Evolutionary conservation across 2,329 filamentous ascomycete genomes (phyloP).

Genomic region (Phialophora verrucosa): DNA sequence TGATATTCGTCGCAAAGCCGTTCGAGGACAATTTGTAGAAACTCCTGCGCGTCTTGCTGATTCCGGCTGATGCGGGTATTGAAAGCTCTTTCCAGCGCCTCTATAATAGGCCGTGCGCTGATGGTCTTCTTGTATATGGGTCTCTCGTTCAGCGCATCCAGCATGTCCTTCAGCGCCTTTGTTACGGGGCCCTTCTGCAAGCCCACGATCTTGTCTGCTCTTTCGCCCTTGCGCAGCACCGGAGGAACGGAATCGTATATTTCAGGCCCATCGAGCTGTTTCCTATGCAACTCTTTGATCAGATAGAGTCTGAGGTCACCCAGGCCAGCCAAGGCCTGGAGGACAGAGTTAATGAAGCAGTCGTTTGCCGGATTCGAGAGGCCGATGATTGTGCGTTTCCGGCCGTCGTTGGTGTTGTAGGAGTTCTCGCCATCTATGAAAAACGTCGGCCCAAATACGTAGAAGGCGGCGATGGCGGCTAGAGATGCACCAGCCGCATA

Average conservation of each 20-base stretch:
- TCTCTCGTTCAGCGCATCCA: conserved; percentile 90
- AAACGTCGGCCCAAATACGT: conserved; percentile 97
- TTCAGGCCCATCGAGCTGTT: conserved; percentile 76
- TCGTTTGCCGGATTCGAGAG: conserved; percentile 91
- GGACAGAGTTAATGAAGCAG: conserved; percentile 94
- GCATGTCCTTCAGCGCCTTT: conserved; percentile 84
- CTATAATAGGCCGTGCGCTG: conserved; percentile 81
- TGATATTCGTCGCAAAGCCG: conserved; percentile 93
- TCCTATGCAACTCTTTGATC: conserved; percentile 86
- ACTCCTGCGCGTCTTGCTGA: conserved; percentile 98
- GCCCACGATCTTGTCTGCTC: conserved; percentile 58
- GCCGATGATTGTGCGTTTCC: conserved; percentile 88
- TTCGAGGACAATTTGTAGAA: conserved; percentile 91
- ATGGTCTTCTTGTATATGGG: conserved; percentile 95
- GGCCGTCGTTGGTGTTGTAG: conserved; percentile 58
- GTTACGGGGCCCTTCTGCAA: conserved; percentile 85
- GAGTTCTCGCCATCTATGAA: conserved; percentile 83
- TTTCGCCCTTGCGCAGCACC: conserved; percentile 46
- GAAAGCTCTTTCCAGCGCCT: conserved; percentile 82
- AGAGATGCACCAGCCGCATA: conserved; percentile 96
- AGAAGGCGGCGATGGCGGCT: conserved; percentile 91
- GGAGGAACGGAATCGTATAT: conserved; percentile 69
- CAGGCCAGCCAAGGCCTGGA: conserved; percentile 89
- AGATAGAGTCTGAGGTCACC: conserved; percentile 88
- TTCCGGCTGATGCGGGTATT: conserved; percentile 88